Evolutionary conservation across 805 yeast species (phyloP).

Genomic region (Candida oleophila): DNA sequence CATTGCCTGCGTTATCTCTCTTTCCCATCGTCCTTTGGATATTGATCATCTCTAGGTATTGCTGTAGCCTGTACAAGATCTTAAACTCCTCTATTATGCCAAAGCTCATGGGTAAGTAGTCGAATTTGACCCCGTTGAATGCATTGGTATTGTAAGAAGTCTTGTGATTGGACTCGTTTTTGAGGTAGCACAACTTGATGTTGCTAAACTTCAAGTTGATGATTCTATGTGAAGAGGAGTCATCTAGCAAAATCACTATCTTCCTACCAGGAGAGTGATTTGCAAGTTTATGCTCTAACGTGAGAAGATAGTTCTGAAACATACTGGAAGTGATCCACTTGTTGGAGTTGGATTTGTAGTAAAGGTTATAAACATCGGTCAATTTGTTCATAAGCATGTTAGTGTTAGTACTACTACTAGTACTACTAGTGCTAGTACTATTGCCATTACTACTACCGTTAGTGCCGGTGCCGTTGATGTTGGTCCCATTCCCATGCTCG

Average conservation of each 20-base stretch:
- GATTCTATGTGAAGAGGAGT: constrained; percentile 61
- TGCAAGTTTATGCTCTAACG: constrained; percentile 58
- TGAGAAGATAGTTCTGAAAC: constrained; percentile 60
- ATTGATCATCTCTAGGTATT: constrained; percentile 48
- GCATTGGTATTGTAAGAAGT: constrained; percentile 30
- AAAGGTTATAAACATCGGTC: constrained; percentile 49
- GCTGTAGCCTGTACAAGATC: constrained; percentile 55
- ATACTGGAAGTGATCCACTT: constrained; percentile 63
- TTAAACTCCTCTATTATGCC: constrained; percentile 65
- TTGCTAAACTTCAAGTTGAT: constrained; percentile 38
- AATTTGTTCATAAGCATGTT: constrained; percentile 35
- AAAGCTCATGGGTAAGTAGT: constrained; percentile 61
- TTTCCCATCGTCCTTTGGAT: constrained; percentile 23
- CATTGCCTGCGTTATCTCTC: background rate
- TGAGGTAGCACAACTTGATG: constrained; percentile 34
- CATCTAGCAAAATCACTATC: constrained; percentile 57
- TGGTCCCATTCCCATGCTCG: background rate
- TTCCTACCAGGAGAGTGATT: constrained; percentile 42
- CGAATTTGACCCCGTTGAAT: constrained; percentile 47
- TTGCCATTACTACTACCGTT: background rate
- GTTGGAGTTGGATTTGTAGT: constrained; percentile 58
- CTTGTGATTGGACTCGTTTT: constrained; percentile 37
- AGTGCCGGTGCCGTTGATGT: background rate
- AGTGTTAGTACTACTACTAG: background rate
- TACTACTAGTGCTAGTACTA: background rate